Percentiles rank a stretch among this genome's conserved stretches.
phyloP scores from a whole-genome alignment of 441 rosid species.

The Gossypium laxum region DNA sequence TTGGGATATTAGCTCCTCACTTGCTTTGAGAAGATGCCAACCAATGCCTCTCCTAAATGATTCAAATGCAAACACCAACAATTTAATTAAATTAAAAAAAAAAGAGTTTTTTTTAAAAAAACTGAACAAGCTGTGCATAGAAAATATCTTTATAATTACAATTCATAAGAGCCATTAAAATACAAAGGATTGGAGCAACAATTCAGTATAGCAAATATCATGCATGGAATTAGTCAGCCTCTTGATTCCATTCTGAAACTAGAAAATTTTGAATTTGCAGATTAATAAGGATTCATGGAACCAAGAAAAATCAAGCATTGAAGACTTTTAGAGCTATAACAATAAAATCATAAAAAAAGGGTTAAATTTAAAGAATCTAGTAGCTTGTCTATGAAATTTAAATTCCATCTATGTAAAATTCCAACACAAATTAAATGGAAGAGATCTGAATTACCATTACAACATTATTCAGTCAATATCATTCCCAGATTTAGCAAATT shows the following conservation, averaged over 20 bases:
- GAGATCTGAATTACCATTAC: not conserved
- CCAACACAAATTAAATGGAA: not conserved
- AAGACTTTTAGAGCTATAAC: not conserved
- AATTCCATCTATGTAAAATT: not conserved
- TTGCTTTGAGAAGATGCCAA: slow-evolving; percentile 82
- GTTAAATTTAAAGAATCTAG: not conserved
- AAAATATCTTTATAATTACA: not conserved
- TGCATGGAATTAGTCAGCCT: not conserved
- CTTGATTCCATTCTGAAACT: not conserved
- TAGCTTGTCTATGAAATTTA: not conserved
- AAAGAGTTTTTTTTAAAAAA: not conserved
- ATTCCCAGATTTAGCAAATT: not conserved
- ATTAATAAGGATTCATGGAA: not conserved
- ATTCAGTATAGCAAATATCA: not conserved
- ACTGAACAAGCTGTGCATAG: not conserved
- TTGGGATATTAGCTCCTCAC: slow-evolving; percentile 65
- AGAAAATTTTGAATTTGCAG: not conserved
- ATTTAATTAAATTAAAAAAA: not conserved
- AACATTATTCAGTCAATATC: not conserved
- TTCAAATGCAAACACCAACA: slow-evolving; percentile 15
- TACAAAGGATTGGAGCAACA: not conserved
- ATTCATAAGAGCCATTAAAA: not conserved
- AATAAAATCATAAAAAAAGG: not conserved
- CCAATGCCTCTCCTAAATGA: slow-evolving; percentile 66
- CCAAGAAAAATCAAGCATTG: not conserved